Conservation (phyloP, 345 rosid genomes). For the Salix udensis region DNA sequence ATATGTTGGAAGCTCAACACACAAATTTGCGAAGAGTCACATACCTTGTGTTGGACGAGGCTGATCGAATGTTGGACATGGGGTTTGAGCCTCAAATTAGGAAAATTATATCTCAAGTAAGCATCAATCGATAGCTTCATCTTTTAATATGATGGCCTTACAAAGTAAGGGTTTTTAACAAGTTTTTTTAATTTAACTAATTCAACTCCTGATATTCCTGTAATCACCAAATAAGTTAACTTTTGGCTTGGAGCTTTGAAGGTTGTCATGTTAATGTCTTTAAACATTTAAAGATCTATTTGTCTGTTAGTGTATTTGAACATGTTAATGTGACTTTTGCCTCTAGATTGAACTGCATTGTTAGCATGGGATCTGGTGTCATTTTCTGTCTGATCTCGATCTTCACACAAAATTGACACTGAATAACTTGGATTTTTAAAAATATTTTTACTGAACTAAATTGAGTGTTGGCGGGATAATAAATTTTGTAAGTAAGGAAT, state of each 20-base stretch:
- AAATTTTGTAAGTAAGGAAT: background rate
- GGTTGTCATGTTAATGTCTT: background rate
- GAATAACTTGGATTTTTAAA: background rate
- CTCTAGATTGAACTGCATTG: background rate
- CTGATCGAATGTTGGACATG: conserved; percentile 98
- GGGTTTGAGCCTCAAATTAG: conserved; percentile 98
- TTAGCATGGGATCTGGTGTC: background rate
- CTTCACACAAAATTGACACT: background rate
- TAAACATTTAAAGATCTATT: background rate
- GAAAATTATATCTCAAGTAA: conserved; percentile 77
- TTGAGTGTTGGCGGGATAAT: background rate
- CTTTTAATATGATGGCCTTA: background rate
- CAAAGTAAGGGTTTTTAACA: background rate
- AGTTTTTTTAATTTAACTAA: background rate
- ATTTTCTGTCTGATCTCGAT: background rate
- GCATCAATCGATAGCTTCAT: conserved; percentile 1
- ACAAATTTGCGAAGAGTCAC: conserved; percentile 84
- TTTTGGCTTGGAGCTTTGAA: background rate
- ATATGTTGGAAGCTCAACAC: conserved; percentile 84
- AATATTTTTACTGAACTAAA: background rate
- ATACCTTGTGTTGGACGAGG: conserved; percentile 93
- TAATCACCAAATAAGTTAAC: background rate
- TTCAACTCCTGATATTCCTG: background rate
- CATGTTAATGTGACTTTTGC: background rate
- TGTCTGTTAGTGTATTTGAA: background rate